Base-by-base conservation (phyloP, 164 flowering plant genomes). In the Brasenia schreberi region DNA sequence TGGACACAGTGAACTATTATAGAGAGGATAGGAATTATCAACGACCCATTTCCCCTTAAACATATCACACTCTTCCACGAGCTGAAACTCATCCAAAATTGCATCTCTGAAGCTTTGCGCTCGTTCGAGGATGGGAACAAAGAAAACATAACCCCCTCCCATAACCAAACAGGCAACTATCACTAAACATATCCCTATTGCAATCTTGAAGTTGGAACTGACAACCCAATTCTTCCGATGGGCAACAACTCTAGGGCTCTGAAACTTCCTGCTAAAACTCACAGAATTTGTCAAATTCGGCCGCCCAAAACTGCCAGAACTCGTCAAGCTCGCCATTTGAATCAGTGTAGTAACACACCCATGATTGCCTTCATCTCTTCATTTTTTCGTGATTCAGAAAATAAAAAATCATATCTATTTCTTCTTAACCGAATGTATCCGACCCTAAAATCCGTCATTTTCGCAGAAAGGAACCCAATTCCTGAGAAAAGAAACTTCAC, bases 31-130 rank as follows among this genome's bases (percentile, higher is more conserved):
- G 65, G 72, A 72, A 5, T 78, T 78, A 74, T 93, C 92, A 4
- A 56, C 66, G 6, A 87, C 76, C 98, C 98, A 93, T 0, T 66
- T 78, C 19, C 98, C 98, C 49, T 86, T 73, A 69, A 85, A 93
- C 17, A 83, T 65, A 79, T 93, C 74, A 71, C 98, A 93, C 11
- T 39, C 66, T n/a, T 61, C 56, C 56, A 49, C 56, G 12, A 14
- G 16, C 56, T 49, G 12, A 49, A 49, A 9, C 56, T 14, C 56
- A 49, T 49, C 16, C 10, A 49, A 3, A 49, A 49, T 9, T 49
- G 56, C 56, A 49, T 49, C 56, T 49, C 16, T 49, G 56, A 9
- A 49, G 56, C 56, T 49, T 49, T 49, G 56, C 4, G 84, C 77
- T 19, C 67, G 76, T 44, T 70, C 71, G 56, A 82, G 73, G 63